Base-by-base conservation (phyloP, 1,284 basidiomycete species). In the Leccinum fuscescens region DNA sequence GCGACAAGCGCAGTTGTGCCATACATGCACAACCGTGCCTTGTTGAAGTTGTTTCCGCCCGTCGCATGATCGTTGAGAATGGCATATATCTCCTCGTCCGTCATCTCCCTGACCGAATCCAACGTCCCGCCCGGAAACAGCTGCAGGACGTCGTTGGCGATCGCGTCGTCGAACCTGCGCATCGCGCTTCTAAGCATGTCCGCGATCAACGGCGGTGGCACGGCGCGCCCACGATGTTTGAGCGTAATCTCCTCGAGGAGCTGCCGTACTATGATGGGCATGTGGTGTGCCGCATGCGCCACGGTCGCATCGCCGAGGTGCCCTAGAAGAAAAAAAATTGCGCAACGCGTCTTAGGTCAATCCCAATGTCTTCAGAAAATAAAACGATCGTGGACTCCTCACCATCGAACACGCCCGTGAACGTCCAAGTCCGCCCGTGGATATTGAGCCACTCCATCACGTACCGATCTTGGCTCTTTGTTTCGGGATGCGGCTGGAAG, bases 381-480 rank as follows among this genome's bases (percentile, higher is more conserved):
- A 5, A 39, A 29, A 31, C n/a, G 53, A 59, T 17, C 39, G 51
- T 60, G 55, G 35, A 80, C 56, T 62, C 88, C 82, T 63, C 65
- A 85, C 87, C 87, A 70, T 89, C 87, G 67, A 89, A 89, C 35
- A 89, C 84, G 44, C 84, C 86, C 1, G 84, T 84, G 64, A 89
- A 79, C 8, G 79, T 79, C 87, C 87, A 89, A 54, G 74, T 75
- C 37, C 76, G 78, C 6, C 84, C 86, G 56, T 78, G 76, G 54
- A 89, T 73, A 42, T 83, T 74, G 64, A 89, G 76, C 66, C 82
- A 77, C 15, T 81, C 81, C 58, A 87, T 79, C 31, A 84, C 79
- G 64, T 85, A 84, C 56, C 87, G 80, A 66, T 89, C 86, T 73
- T 89, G 86, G 1, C 67, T 74, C 17, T 77, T 79, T 22, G 79